Evolutionary conservation across 257 asterid species (phyloP), one percentile per base, ranked within the genome.

Genomic region (Eustoma russellianum): DNA sequence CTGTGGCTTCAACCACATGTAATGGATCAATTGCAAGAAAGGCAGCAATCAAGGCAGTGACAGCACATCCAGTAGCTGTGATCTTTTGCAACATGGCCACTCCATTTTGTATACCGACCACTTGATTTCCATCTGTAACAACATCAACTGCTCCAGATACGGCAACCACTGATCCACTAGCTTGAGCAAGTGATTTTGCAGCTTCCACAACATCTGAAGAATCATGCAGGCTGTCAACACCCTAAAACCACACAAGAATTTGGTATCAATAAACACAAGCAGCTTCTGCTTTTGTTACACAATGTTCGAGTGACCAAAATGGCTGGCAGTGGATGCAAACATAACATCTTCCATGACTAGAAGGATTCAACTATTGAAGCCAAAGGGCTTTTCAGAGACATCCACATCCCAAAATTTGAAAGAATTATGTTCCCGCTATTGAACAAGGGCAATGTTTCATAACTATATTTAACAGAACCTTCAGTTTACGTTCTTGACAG

Each of bases 11-110:
- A 0, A 91, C 70, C 1, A 83, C 77, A 17, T 66, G 81, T 3
- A 50, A 52, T 2, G 95, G 93, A 48, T 79, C 82, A 35, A 82
- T 50, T 0, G 98, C 87, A 19, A 91, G 68, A 45, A 91, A 91
- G 47, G 98, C 90, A 16, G 98, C 74, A 16, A 87, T 77, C 14
- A 82, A 82, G 8, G 95, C 95, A 5, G 97, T 84, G 48, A 91
- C 90, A 0, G 98, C 75, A 57, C 98, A 91, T 46, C 98, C 96
- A 4, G 98, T 78, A 17, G 94, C 96, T 17, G 98, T 87, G 48
- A 91, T 77, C 72, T 77, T 83, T 63, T 82, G 98, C 85, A 87
- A 40, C 96, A 87, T 72, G 0, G 94, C 47, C 24, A 82, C 95
- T 9, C 98, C 98, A 8, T 91, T 91, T 65, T 55, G 74, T 0